A percentile compares a stretch with the other conserved stretches of the same genome.
These are phyloP conservation scores for Gastrolobium bilobum DNA, from an alignment of 306 rosid species.

Conservation along the genomic window DNA sequence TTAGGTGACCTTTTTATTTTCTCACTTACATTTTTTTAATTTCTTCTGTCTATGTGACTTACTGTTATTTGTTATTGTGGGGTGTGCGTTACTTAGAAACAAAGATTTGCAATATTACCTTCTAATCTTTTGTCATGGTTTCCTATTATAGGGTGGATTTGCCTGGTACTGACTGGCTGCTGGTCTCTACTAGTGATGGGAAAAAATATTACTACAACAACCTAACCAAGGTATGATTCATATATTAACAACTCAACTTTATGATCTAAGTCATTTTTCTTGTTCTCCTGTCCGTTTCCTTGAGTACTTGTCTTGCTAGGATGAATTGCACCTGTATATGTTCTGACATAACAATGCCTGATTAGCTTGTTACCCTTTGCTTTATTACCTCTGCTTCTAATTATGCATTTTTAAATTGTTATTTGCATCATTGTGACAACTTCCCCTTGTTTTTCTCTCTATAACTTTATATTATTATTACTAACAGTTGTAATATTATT, in stretches of 20 bases:
- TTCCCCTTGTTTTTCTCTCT: conserved; percentile 14
- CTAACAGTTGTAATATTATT: neutral
- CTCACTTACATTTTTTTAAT: neutral
- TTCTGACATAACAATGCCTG: conserved; percentile 18
- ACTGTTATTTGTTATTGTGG: conserved; percentile 20
- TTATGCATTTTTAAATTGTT: conserved; percentile 1
- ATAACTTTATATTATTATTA: neutral
- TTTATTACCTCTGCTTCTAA: neutral
- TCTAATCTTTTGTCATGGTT: conserved; percentile 34
- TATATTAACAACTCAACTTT: conserved; percentile 16
- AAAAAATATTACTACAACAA: conserved; percentile 90
- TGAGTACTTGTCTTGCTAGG: conserved; percentile 11
- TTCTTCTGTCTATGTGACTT: neutral
- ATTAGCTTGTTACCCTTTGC: neutral
- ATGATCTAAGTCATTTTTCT: conserved; percentile 11
- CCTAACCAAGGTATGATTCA: conserved; percentile 79
- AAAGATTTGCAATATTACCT: conserved; percentile 8
- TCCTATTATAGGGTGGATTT: conserved; percentile 68
- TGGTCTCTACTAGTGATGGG: conserved; percentile 87
- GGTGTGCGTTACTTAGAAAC: neutral
- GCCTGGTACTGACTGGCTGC: conserved; percentile 90
- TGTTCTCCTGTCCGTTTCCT: conserved; percentile 12
- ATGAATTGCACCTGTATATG: neutral
- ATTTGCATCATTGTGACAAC: neutral
- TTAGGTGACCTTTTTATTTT: conserved; percentile 12